A percentile compares a stretch with the other conserved stretches of the same genome.
These are phyloP conservation scores for Nepenthes mirabilis DNA, from an alignment of 148 eudicot species.

Conservation along the genomic window DNA sequence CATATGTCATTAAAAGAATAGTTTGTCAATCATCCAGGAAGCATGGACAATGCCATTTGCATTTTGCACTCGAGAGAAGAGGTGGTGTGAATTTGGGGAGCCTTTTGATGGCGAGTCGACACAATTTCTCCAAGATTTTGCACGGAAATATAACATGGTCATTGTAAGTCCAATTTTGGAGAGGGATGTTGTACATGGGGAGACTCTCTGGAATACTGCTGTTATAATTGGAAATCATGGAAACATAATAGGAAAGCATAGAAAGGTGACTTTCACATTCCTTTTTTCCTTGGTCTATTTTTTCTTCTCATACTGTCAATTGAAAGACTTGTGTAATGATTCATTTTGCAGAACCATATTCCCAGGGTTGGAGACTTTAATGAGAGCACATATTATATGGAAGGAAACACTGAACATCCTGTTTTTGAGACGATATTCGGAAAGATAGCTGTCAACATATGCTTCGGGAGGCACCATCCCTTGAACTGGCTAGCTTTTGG, in stretches of 20 bases:
- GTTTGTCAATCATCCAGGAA: slow-evolving; percentile 35
- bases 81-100: slow-evolving; percentile 97
- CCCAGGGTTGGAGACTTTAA: slow-evolving; percentile 96
- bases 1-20: no score
- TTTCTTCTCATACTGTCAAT: neutral
- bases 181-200: slow-evolving; percentile 84
- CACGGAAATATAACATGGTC: slow-evolving; percentile 83
- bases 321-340: neutral
- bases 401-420: slow-evolving; percentile 97
- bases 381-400: slow-evolving; percentile 98
- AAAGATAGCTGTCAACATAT: slow-evolving; percentile 81
- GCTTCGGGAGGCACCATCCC: slow-evolving; percentile 98
- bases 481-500: slow-evolving; percentile 95
- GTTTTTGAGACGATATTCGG: slow-evolving; percentile 92
- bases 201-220: slow-evolving; percentile 89
- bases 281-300: neutral
- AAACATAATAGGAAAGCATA: slow-evolving; percentile 80
- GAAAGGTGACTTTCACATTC: slow-evolving; percentile 46
- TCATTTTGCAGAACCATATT: slow-evolving; percentile 78
- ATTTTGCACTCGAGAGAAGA: slow-evolving; percentile 92
- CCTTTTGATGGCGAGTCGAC: slow-evolving; percentile 88
- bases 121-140: slow-evolving; percentile 63
- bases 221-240: slow-evolving; percentile 89
- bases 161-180: slow-evolving; percentile 84
- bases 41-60: slow-evolving; percentile 99